These are phyloP conservation scores for Monsonia emarginata DNA, from an alignment of 441 rosid genomes.

Conservation along the genomic window DNA sequence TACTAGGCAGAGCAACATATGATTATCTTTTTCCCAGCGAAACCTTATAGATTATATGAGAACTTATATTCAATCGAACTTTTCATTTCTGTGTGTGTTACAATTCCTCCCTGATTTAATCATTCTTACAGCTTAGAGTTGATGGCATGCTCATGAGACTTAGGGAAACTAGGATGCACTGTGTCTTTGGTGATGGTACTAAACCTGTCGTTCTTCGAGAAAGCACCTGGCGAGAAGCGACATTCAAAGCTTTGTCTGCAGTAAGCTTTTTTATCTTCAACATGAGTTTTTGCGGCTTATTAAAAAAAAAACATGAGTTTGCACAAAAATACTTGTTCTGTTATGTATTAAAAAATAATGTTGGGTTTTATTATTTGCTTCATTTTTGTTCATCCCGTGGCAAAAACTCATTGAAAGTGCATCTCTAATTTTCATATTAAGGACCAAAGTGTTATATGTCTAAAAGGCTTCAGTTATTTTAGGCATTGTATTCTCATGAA, in stretches of 20 bases:
- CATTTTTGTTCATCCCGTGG: background rate
- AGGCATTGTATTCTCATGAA: no score
- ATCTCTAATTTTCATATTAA: no score
- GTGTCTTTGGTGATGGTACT: constrained; percentile 37
- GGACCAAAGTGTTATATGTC: no score
- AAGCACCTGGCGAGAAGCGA: constrained; percentile 85
- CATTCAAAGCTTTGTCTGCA: constrained; percentile 54
- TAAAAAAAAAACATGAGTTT: no score
- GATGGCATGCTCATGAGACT: constrained; percentile 92
- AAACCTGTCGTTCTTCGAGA: constrained; percentile 64
- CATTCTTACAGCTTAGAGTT: constrained; percentile 68
- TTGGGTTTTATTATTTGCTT: background rate
- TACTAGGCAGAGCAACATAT: background rate
- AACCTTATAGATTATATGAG: background rate
- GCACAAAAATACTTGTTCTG: background rate
- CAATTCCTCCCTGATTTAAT: constrained; percentile 13
- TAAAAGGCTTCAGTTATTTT: no score
- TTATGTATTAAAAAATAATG: background rate
- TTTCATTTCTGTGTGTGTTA: background rate
- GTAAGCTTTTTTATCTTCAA: constrained; percentile 28
- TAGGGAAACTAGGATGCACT: constrained; percentile 86
- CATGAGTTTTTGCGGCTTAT: no score
- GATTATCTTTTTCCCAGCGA: background rate
- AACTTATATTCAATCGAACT: background rate
- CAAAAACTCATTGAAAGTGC: no score